Evolutionary conservation across 371 early-diverging fungal species (phyloP).

Genomic region (Mucor sp.): DNA sequence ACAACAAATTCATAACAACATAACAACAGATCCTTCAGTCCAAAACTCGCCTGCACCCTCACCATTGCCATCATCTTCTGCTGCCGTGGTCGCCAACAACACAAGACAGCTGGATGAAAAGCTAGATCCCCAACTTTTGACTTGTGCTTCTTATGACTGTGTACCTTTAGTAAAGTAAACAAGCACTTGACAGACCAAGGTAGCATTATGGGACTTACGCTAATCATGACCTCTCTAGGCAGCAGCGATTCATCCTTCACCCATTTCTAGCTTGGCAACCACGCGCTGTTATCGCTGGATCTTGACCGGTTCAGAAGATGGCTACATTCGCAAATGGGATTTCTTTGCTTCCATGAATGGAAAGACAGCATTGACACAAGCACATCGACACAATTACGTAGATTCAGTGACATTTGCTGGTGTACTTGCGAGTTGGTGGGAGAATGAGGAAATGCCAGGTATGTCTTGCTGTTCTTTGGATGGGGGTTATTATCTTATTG

Average conservation of each 20-base stretch:
- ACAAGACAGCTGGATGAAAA: constrained; percentile 35
- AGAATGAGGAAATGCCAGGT: constrained; percentile 77
- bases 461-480: too few species aligned
- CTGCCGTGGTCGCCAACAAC: not conserved
- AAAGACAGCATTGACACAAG: constrained; percentile 77
- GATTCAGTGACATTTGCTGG: constrained; percentile 90
- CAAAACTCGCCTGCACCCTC: constrained; percentile 24
- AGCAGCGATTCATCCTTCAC: constrained; percentile 74
- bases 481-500: too few species aligned
- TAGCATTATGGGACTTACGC: too few species aligned
- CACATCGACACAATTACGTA: constrained; percentile 82
- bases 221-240: constrained; percentile 38
- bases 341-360: constrained; percentile 88
- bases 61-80: not conserved
- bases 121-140: constrained; percentile 40
- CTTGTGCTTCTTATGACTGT: constrained; percentile 58
- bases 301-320: constrained; percentile 93
- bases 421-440: constrained; percentile 89
- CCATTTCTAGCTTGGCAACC: constrained; percentile 74
- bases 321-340: constrained; percentile 92
- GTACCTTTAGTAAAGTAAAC: constrained; percentile 51
- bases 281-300: constrained; percentile 90
- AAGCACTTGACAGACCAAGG: too few species aligned
- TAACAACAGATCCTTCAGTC: constrained; percentile 12
- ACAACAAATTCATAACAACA: not conserved